Conservation (phyloP, 352 stramenopile species). For the Pythium rishiriense region DNA sequence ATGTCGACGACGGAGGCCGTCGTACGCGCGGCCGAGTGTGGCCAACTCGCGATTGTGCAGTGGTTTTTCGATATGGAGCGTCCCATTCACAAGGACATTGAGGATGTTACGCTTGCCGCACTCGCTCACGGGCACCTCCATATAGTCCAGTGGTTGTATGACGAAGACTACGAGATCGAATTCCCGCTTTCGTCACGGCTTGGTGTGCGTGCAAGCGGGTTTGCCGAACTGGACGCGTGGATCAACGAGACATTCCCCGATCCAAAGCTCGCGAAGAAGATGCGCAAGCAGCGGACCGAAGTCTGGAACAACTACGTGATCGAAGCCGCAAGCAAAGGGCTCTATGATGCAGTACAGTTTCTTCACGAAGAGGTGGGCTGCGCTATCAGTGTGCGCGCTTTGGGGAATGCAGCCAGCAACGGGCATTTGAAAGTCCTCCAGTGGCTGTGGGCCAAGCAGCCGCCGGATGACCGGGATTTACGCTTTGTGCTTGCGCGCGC, state of each 20-base stretch:
- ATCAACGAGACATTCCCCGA: slow-evolving; percentile 8
- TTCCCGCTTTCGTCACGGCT: background rate
- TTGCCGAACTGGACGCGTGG: background rate
- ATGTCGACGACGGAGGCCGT: slow-evolving; percentile 17
- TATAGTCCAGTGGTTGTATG: slow-evolving; percentile 17
- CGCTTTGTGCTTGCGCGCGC: slow-evolving; percentile 7
- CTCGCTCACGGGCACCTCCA: slow-evolving; percentile 14
- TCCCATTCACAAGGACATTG: background rate
- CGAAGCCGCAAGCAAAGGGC: slow-evolving; percentile 3
- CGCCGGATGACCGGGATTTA: background rate
- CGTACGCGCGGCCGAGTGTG: slow-evolving; percentile 13
- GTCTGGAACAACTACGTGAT: slow-evolving; percentile 1
- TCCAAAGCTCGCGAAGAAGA: background rate
- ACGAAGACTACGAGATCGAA: slow-evolving; percentile 6
- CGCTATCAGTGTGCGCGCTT: slow-evolving; percentile 3
- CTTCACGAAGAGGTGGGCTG: slow-evolving; percentile 10
- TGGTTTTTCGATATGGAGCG: slow-evolving; percentile 14
- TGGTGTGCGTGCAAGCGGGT: background rate
- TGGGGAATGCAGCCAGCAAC: background rate
- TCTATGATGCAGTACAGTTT: slow-evolving; percentile 1
- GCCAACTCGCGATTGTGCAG: slow-evolving; percentile 21
- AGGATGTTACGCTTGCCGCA: background rate
- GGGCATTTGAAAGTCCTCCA: slow-evolving; percentile 9
- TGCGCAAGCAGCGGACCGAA: background rate
- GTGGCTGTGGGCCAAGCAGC: slow-evolving; percentile 3